Percentiles rank a stretch among this genome's conserved stretches.
phyloP scores from a whole-genome alignment of 768 basidiomycete species.

The Pleurotus platypus region DNA sequence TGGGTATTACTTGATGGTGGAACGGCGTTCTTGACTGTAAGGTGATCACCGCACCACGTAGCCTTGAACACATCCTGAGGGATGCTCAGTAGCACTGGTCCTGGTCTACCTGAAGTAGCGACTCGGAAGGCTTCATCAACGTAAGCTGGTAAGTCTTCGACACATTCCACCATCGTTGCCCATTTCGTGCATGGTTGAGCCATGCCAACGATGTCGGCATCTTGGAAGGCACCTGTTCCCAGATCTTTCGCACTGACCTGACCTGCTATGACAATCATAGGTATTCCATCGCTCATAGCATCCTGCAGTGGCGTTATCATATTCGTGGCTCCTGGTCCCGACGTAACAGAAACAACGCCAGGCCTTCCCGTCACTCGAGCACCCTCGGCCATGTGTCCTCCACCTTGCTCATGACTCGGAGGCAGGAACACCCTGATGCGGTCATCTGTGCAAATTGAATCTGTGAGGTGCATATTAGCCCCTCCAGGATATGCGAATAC shows the following conservation, averaged over 20 bases:
- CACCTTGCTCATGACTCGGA: constrained; percentile 90
- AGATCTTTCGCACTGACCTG: constrained; percentile 98
- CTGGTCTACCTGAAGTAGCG: constrained; percentile 93
- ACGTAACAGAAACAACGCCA: constrained; percentile 96
- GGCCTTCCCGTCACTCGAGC: constrained; percentile 96
- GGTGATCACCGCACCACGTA: constrained; percentile 78
- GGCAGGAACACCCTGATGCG: constrained; percentile 95
- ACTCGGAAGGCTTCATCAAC: constrained; percentile 99
- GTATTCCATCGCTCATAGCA: constrained; percentile 89
- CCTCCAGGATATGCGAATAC: constrained; percentile 96
- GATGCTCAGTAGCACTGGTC: constrained; percentile 97
- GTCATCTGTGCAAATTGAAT: constrained; percentile 93
- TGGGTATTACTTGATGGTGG: too few relatives aligned
- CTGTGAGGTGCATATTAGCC: constrained; percentile 96
- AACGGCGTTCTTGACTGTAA: constrained; percentile 43
- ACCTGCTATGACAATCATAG: constrained; percentile 91
- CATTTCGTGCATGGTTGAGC: constrained; percentile 97
- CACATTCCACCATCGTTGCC: constrained; percentile 99
- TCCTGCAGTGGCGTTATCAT: constrained; percentile 98
- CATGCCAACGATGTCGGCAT: constrained; percentile 95
- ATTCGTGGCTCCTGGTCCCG: constrained; percentile 97
- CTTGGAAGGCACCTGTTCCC: constrained; percentile 97
- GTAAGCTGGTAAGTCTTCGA: constrained; percentile 86
- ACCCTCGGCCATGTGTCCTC: constrained; percentile 98
- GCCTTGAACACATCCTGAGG: constrained; percentile 98